Conservation (phyloP, 441 rosid species). For the Gossypium schwendimanii region DNA sequence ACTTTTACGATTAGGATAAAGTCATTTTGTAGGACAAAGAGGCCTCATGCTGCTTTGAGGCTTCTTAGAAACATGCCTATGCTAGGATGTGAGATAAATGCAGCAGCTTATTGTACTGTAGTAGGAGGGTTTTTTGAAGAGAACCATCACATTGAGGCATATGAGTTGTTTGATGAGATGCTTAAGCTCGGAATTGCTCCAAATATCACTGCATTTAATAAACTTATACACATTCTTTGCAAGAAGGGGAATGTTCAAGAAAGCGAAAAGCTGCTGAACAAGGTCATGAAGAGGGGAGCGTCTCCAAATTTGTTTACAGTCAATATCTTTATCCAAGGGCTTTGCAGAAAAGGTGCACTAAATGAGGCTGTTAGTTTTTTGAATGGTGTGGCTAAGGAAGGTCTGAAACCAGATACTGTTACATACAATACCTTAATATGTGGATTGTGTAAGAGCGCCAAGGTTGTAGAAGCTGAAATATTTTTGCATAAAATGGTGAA, state of each 20-base stretch:
- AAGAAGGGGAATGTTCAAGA: slow-evolving; percentile 68
- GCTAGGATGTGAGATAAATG: slow-evolving; percentile 70
- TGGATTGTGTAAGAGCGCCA: slow-evolving; percentile 66
- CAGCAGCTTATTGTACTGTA: slow-evolving; percentile 71
- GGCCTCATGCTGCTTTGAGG: slow-evolving; percentile 81
- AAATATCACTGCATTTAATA: slow-evolving; percentile 53
- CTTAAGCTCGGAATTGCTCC: slow-evolving; percentile 49
- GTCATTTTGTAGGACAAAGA: slow-evolving; percentile 69
- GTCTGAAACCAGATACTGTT: slow-evolving; percentile 68
- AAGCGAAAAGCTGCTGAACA: slow-evolving; percentile 66
- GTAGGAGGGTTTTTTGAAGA: slow-evolving; percentile 69
- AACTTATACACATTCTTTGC: slow-evolving; percentile 70
- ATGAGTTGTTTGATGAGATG: slow-evolving; percentile 76
- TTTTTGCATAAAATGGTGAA: slow-evolving; percentile 77
- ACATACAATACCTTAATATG: slow-evolving; percentile 73
- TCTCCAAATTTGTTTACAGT: slow-evolving; percentile 71
- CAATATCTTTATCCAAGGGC: slow-evolving; percentile 71
- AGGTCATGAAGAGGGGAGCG: slow-evolving; percentile 66
- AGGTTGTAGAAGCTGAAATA: slow-evolving; percentile 62
- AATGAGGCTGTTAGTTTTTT: slow-evolving; percentile 57
- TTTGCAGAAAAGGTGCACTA: slow-evolving; percentile 61
- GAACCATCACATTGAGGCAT: slow-evolving; percentile 44
- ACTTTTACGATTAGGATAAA: slow-evolving; percentile 81
- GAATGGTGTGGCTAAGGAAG: slow-evolving; percentile 42
- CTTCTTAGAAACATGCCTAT: slow-evolving; percentile 69